Evolutionary conservation across 768 basidiomycete genomes (phyloP), one percentile per base, ranked within the genome.

Genomic region (Suillus subaureus): DNA sequence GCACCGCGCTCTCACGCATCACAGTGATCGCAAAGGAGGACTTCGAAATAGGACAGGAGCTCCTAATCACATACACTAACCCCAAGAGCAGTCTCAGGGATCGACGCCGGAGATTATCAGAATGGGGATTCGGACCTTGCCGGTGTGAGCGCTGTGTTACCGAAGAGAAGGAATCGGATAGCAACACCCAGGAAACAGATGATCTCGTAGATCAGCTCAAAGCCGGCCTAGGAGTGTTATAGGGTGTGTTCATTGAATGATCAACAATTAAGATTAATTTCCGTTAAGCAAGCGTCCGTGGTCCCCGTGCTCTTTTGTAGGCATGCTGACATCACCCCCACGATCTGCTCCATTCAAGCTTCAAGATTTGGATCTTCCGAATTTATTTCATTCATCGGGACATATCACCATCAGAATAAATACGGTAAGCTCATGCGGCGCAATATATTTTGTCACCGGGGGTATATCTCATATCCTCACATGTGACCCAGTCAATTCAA

Each of bases 91-190:
- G 66, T 42, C 67, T 66, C 69, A 77, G 77, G 28, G 79, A 77
- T 58, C 84, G 92, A 18, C 81, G 85, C 60, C 75, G 78, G 45
- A 82, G 83, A 68, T 72, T 94, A 51, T 75, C 84, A 65, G 88
- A 84, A 40, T 94, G 92, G 92, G 91, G 91, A 3, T 93, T 93
- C 69, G 91, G 83, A 2, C 71, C 79, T 61, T 96, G 95, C 70
- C 69, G 66, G 13, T 96, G 95, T 73, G 78, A 77, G 65, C 81
- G 89, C 33, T 97, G 95, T 74, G 69, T 83, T 13, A 78, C 81
- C 57, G 94, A 96, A 74, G 82, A 79, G 68, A 73, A 57, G 15
- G 56, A 39, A 39, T 43, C 71, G 13, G 71, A 67, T 3, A 61
- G 47, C 23, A 56, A 65, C 2, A 37, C 21, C 0, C 63, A 45